Base-by-base conservation (phyloP, 352 stramenopile species). In the Pythium angustatum region DNA sequence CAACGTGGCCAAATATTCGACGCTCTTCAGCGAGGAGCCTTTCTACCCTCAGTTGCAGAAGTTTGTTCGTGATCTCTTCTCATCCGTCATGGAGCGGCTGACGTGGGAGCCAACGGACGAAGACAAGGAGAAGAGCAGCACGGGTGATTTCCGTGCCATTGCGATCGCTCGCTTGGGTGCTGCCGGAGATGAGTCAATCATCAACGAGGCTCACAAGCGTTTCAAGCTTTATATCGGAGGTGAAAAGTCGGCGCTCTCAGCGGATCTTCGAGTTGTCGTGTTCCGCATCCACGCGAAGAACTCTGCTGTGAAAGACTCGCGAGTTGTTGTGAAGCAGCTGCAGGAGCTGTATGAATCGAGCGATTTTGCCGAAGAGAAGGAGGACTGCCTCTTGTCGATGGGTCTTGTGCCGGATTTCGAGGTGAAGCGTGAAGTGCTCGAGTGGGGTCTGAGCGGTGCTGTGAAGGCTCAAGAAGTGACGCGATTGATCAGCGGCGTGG, bases 391-490 rank as follows among this genome's bases (percentile, higher is more conserved):
- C 36, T 24, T 58, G 15, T 77, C 77, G 3, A 77, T 95, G 47
- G 84, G 84, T 9, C 74, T 60, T 28, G 73, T 90, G 14, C 71
- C 76, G 22, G 59, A 76, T 44, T 54, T 69, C 22, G 40, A 59
- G 14, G 36, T 75, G 7, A 86, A 94, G 64, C 69, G 69, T 33
- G 74, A 86, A 49, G 78, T 90, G 14, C 73, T 96, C n/a, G 77
- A 93, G 48, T 96, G 83, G 79, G 75, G 80, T 2, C 57, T 96
- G 14, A 77, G 78, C 31, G 61, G 61, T 24, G 43, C 43, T 38
- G 81, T 93, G 11, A 81, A 84, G 1, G 71, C 73, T 21, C 85
- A 96, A 64, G 85, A 96, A 34, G 80, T 88, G 45, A 69, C 75
- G 19, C 64, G 59, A 5, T 64, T 81, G 5, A 83, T 96, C 50